Evolutionary conservation across 2,329 filamentous ascomycete genomes (phyloP).

Genomic region (Sodiomyces alkalinus): DNA sequence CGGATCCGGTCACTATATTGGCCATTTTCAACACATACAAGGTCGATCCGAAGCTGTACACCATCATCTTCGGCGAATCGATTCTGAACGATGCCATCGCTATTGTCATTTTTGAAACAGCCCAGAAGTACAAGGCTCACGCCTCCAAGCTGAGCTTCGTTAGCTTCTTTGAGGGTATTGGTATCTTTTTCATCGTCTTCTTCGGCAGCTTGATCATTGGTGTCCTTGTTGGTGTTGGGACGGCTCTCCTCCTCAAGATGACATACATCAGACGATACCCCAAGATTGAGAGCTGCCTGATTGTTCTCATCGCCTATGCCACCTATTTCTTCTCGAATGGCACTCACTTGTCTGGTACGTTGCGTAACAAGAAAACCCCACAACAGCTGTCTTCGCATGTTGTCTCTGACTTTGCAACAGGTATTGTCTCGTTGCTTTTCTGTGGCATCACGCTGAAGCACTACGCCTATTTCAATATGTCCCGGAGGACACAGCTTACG

Average conservation of each 20-base stretch:
- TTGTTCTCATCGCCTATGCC: constrained; percentile 87
- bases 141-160: constrained; percentile 59
- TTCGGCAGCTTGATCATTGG: constrained; percentile 88
- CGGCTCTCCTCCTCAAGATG: constrained; percentile 82
- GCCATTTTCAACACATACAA: constrained; percentile 99
- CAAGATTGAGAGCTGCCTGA: constrained; percentile 91
- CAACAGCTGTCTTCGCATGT: no score
- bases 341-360: constrained; percentile 78
- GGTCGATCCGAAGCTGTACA: constrained; percentile 96
- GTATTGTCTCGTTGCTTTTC: constrained; percentile 91
- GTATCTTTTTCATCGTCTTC: constrained; percentile 91
- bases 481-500: constrained; percentile 85
- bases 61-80: constrained; percentile 95
- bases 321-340: constrained; percentile 98
- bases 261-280: constrained; percentile 85
- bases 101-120: constrained; percentile 96
- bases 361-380: constrained; percentile 5
- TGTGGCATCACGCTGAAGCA: constrained; percentile 98
- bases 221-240: constrained; percentile 70
- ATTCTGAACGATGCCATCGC: constrained; percentile 97
- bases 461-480: constrained; percentile 99
- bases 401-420: no score
- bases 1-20: constrained; percentile 91
- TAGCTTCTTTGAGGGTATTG: constrained; percentile 79
- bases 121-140: constrained; percentile 72